A percentile compares a stretch with the other conserved stretches of the same genome.
These are phyloP conservation scores for Teratosphaeriaceae sp. DNA, from an alignment of 2,329 filamentous ascomycete species.

Conservation along the genomic window DNA sequence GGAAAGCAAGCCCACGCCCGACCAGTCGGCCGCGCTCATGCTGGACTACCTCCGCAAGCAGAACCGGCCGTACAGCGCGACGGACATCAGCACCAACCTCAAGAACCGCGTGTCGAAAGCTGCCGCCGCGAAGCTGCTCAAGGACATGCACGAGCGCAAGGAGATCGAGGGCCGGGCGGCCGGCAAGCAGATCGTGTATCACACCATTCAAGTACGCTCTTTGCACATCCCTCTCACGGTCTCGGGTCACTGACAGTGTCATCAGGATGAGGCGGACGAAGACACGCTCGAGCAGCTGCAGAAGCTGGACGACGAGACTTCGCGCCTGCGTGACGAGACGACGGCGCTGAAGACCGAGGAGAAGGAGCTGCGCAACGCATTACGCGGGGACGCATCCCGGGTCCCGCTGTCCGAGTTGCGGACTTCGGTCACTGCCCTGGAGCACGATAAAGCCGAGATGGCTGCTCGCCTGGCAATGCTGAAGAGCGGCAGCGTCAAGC, in stretches of 20 bases:
- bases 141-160: slow-evolving; percentile 55
- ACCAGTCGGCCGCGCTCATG: slow-evolving; percentile 24
- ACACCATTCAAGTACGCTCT: slow-evolving; percentile 40
- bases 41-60: slow-evolving; percentile 26
- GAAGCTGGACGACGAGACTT: slow-evolving; percentile 44
- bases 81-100: slow-evolving; percentile 30
- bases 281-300: slow-evolving; percentile 43
- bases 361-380: slow-evolving; percentile 43
- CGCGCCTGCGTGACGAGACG: slow-evolving; percentile 40
- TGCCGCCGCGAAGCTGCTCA: slow-evolving; percentile 53
- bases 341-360: slow-evolving; percentile 39
- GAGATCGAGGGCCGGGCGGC: slow-evolving; percentile 52
- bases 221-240: too few species aligned
- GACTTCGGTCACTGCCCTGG: slow-evolving; percentile 36
- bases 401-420: slow-evolving; percentile 49
- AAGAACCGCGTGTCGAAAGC: slow-evolving; percentile 36
- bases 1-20: slow-evolving; percentile 23
- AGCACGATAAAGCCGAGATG: slow-evolving; percentile 39
- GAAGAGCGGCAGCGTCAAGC: slow-evolving; percentile 36
- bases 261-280: slow-evolving; percentile 45
- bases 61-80: slow-evolving; percentile 30
- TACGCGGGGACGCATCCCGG: slow-evolving; percentile 41
- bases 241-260: neutral
- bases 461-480: slow-evolving; percentile 35
- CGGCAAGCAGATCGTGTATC: slow-evolving; percentile 58